Base-by-base conservation (phyloP, 1,284 basidiomycete genomes). In the Moesziomyces aphidis region DNA sequence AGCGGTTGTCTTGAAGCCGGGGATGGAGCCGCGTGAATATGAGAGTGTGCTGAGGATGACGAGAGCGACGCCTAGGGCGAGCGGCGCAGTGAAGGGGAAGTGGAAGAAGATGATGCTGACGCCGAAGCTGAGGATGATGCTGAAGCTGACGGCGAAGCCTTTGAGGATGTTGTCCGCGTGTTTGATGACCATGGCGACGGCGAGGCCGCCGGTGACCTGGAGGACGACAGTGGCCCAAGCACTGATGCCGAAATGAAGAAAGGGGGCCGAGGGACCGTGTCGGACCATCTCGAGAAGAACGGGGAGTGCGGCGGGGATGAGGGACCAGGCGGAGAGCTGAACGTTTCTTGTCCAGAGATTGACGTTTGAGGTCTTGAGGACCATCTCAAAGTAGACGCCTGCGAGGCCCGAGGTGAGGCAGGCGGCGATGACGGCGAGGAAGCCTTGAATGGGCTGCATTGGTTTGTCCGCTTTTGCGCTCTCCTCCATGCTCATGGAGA, bases 351-450 rank as follows among this genome's bases (percentile, higher is more conserved):
- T 91, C 95, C 95, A 97, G 8, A 98, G 89, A 85, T 97, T 94
- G 21, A 90, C 90, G 76, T 90, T 90, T 11, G 92, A 93, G 3
- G 86, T 91, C 86, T 98, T 98, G 82, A 98, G 88, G 22, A 98
- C 93, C 91, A 95, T 95, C 87, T 98, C 96, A 80, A 98, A 97
- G 87, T 98, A 98, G 28, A 97, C 96, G 15, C 96, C 95, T 0
- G 96, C 96, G n/a, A 98, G 90, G 39, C 96, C 96, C 0, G 94
- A 97, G 0, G 95, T 97, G 86, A 97, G 90, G 87, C 95, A 98
- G 0, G 95, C 95, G 3, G 92, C 90, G 1, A 90, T 90, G 58
- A 98, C 95, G 0, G 96, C 96, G 28, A 86, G 59, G 75, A 97
- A 89, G 1, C 96, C 96, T 72, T 90, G 92, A 60, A 93, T 85